Base-by-base conservation (phyloP, 768 basidiomycete species). In the Suillus lakei region DNA sequence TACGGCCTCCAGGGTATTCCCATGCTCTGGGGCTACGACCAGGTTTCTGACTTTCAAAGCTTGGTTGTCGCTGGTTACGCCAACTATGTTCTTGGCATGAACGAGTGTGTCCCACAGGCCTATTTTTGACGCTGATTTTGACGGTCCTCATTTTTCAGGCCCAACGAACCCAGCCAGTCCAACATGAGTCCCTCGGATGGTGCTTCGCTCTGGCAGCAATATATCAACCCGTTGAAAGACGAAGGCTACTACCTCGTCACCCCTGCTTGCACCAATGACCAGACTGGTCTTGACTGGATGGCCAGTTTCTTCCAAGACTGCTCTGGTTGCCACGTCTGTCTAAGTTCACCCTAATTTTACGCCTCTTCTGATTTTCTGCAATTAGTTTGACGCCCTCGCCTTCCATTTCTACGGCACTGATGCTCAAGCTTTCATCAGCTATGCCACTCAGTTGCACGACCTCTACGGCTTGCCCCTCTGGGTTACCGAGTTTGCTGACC, bases 401-500 rank as follows among this genome's bases (percentile, higher is more conserved):
- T 60, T 89, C 60, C 96, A 98, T 73, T 89, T 79, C 74, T 97
- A 98, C 74, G 88, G 85, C 60, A 85, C 79, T 16, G 64, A 78
- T 16, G 66, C 83, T 3, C 59, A 79, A 0, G 80, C 79, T 12
- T 83, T 95, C 72, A 82, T 86, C 61, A n/a, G 64, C 15, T 90
- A 88, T 75, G 74, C 90, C 58, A 69, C 70, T 10, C 69, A 76
- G 1, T 84, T 84, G 70, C 77, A 91, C 71, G 66, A 67, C 46
- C 77, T 76, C 2, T 88, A 85, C 70, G 39, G 64, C 18, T 70
- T 72, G 63, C 75, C 76, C 34, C 78, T 93, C 70, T 86, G 84
- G 83, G 74, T 90, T 64, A 91, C 91, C 5, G 93, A 95, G 72
- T 88, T 85, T 69, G 92, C 91, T 66, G 88, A 86, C 79, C 81